These are phyloP conservation scores for Xylaria sp. DNA, from an alignment of 2,329 filamentous ascomycete genomes.

Conservation along the genomic window DNA sequence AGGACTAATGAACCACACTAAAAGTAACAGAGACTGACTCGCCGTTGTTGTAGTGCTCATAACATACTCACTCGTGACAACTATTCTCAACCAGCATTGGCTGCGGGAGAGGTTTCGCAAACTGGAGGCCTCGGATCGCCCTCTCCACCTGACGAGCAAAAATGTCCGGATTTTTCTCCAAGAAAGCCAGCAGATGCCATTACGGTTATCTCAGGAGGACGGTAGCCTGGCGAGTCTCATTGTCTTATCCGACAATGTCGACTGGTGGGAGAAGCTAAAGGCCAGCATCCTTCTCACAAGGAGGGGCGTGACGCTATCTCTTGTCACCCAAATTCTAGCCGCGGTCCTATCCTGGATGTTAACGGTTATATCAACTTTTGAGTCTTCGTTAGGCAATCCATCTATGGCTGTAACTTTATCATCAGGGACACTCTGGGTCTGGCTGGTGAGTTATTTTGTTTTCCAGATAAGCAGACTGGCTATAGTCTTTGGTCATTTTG, in stretches of 20 bases:
- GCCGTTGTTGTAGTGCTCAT: conserved; percentile 28
- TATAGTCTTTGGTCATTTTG: neutral
- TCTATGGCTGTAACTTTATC: conserved; percentile 36
- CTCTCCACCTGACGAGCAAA: conserved; percentile 15
- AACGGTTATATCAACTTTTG: conserved; percentile 31
- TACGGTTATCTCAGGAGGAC: conserved; percentile 33
- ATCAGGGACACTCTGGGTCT: conserved; percentile 38
- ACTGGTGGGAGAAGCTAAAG: conserved; percentile 37
- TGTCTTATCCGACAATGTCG: conserved; percentile 32
- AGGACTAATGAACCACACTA: no score
- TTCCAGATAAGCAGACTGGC: neutral
- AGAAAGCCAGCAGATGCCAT: conserved; percentile 36
- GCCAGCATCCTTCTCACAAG: conserved; percentile 31
- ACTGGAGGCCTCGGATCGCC: conserved; percentile 27
- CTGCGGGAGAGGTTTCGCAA: conserved; percentile 28
- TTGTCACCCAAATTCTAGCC: conserved; percentile 37
- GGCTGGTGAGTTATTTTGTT: conserved; percentile 35
- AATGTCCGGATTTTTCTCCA: conserved; percentile 37
- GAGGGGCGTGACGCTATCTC: conserved; percentile 35
- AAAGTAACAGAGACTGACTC: neutral
- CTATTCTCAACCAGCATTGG: conserved; percentile 41
- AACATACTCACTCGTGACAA: conserved; percentile 41
- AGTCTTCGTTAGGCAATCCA: conserved; percentile 35
- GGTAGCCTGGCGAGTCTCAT: conserved; percentile 37
- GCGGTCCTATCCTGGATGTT: conserved; percentile 38